Conservation (phyloP, 2,329 filamentous ascomycete species). For the Chlorencoelia australis region DNA sequence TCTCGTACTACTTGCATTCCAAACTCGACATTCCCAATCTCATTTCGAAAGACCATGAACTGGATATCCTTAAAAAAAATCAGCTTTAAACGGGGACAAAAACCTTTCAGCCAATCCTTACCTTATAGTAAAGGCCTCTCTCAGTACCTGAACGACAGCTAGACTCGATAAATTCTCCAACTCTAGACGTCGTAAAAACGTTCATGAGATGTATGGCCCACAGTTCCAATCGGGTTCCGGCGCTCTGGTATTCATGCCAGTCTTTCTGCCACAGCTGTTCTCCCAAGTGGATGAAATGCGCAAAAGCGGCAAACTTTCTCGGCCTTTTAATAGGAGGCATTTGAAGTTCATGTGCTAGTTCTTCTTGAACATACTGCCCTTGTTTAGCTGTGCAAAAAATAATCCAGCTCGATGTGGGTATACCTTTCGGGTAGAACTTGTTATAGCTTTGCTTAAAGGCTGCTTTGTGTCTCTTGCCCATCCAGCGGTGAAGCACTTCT, state of each 20-base stretch:
- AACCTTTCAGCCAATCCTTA: too few relatives aligned
- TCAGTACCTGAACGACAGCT: slow-evolving; percentile 3
- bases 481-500: slow-evolving; percentile 4
- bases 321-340: slow-evolving; percentile 5
- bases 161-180: slow-evolving; percentile 7
- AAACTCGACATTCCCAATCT: slow-evolving; percentile 8
- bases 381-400: slow-evolving; percentile 6
- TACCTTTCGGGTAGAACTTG: slow-evolving; percentile 4
- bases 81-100: neutral
- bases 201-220: slow-evolving; percentile 4
- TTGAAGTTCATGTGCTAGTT: slow-evolving; percentile 1
- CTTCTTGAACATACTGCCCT: slow-evolving; percentile 10
- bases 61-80: slow-evolving; percentile 4
- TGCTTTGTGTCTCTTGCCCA: neutral
- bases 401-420: neutral
- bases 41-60: slow-evolving; percentile 7
- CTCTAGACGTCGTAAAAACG: slow-evolving; percentile 6
- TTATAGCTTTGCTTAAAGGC: slow-evolving; percentile 1
- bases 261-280: slow-evolving; percentile 7
- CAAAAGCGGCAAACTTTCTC: slow-evolving; percentile 6
- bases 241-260: slow-evolving; percentile 5
- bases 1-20: slow-evolving; percentile 7
- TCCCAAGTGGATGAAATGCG: slow-evolving; percentile 9
- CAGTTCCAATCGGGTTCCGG: slow-evolving; percentile 7
- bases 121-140: slow-evolving; percentile 8